phyloP scores from a whole-genome alignment of 2,329 filamentous ascomycete genomes.

The Botrytis elliptica region DNA sequence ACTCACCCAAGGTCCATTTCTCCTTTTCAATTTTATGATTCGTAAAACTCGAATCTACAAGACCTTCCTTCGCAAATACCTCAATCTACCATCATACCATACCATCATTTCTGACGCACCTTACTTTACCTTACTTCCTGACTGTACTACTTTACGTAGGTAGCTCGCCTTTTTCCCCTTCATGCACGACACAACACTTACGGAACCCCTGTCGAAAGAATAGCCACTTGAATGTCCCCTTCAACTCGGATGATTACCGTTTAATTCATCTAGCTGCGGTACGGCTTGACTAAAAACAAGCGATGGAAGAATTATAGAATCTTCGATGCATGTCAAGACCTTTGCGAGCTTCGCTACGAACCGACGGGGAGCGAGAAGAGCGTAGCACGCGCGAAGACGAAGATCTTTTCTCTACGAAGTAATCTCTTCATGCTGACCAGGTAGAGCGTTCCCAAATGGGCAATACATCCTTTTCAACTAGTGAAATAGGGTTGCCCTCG shows the following conservation, averaged over 20 bases:
- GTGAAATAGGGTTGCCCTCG: not conserved
- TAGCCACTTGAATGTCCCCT: not conserved
- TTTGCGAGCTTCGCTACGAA: conserved; percentile 6
- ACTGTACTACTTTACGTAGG: not conserved
- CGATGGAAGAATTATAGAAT: conserved; percentile 27
- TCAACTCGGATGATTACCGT: conserved; percentile 13
- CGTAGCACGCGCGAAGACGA: not conserved
- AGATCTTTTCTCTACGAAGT: not conserved
- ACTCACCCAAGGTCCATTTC: not conserved
- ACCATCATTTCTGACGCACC: not conserved
- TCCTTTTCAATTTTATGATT: not conserved
- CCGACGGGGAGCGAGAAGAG: conserved; percentile 1
- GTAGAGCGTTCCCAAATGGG: not conserved
- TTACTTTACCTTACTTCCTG: not conserved
- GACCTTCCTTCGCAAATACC: not conserved
- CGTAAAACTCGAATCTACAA: not conserved
- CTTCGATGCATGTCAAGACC: conserved; percentile 11
- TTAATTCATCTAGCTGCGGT: conserved; percentile 11
- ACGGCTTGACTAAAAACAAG: conserved; percentile 23
- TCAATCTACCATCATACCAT: not conserved
- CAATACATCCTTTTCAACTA: not conserved
- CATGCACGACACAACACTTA: conserved; percentile 13
- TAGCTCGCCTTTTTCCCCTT: conserved; percentile 9
- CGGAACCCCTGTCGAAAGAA: not conserved
- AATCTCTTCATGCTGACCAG: not conserved